Conservation (phyloP, 495 filamentous ascomycete genomes). For the Chaetomium fimeti region DNA sequence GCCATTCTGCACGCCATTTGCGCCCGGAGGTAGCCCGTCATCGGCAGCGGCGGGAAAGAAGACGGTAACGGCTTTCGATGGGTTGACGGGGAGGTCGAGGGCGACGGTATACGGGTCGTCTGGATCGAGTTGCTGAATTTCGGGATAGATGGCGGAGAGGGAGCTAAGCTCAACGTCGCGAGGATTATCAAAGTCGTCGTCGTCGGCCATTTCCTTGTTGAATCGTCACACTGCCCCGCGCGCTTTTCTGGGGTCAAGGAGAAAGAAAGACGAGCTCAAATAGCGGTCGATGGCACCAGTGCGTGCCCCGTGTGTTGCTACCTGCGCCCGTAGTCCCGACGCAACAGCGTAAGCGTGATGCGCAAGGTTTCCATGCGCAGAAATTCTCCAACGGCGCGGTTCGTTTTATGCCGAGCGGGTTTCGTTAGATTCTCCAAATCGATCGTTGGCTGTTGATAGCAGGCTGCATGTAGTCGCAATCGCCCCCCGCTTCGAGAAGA, state of each 20-base stretch:
- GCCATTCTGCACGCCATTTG: constrained; percentile 22
- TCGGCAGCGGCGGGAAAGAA: constrained; percentile 61
- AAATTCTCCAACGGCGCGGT: background rate
- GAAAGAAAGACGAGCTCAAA: too few species aligned
- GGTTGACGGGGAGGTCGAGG: constrained; percentile 71
- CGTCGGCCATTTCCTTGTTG: constrained; percentile 23
- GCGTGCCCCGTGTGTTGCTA: background rate
- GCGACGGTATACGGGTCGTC: constrained; percentile 61
- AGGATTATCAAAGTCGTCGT: constrained; percentile 56
- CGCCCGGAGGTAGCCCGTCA: constrained; percentile 28
- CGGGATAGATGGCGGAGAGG: constrained; percentile 86
- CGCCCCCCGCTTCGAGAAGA: background rate
- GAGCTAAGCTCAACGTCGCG: constrained; percentile 77
- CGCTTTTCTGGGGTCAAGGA: too few species aligned
- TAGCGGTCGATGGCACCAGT: background rate
- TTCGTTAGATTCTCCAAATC: background rate
- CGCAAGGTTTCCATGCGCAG: background rate
- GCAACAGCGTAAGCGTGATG: too few species aligned
- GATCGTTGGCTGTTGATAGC: background rate
- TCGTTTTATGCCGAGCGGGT: background rate
- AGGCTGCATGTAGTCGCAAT: background rate
- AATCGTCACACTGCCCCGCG: constrained; percentile 8
- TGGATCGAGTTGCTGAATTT: constrained; percentile 61
- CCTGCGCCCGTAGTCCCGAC: background rate
- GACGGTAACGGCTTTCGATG: constrained; percentile 65